phyloP scores from a whole-genome alignment of 2,329 filamentous ascomycete species.

The Aureobasidium subglaciale region DNA sequence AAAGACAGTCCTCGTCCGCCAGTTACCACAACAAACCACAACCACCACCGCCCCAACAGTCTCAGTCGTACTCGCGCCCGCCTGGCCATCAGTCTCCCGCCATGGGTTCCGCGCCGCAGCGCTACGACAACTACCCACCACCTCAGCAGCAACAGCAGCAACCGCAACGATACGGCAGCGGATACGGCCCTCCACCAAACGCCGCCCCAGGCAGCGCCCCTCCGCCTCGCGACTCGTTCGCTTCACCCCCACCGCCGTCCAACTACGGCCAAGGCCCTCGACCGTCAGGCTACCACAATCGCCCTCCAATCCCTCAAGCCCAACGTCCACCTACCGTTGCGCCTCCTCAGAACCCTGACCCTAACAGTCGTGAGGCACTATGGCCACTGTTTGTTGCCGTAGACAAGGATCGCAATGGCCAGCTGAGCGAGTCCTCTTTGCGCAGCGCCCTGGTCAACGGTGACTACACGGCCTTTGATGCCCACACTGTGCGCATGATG shows the following conservation, averaged over 20 bases:
- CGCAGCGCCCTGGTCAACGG: constrained; percentile 89
- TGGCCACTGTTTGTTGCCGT: constrained; percentile 84
- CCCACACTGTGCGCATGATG: constrained; percentile 96
- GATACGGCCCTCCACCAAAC: constrained; percentile 24
- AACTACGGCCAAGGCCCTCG: constrained; percentile 48
- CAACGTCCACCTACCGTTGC: constrained; percentile 42
- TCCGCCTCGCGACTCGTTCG: constrained; percentile 25
- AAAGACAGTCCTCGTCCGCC: constrained; percentile 25
- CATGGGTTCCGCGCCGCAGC: neutral
- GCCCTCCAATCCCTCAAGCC: constrained; percentile 45
- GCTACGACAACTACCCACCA: constrained; percentile 7
- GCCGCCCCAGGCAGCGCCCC: constrained; percentile 16
- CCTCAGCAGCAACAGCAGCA: constrained; percentile 28
- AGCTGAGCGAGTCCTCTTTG: constrained; percentile 79
- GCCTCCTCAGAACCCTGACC: constrained; percentile 45
- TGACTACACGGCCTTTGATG: constrained; percentile 90
- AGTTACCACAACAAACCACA: constrained; percentile 40
- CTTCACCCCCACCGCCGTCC: constrained; percentile 43
- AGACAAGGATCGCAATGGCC: constrained; percentile 75
- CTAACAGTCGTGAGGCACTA: constrained; percentile 62
- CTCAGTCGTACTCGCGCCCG: constrained; percentile 5
- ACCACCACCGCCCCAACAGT: constrained; percentile 29
- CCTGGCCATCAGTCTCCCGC: constrained; percentile 14
- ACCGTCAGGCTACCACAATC: constrained; percentile 57
- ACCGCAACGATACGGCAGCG: constrained; percentile 30